phyloP scores from a whole-genome alignment of 2,329 filamentous ascomycete species.

The Penicillium hordei region DNA sequence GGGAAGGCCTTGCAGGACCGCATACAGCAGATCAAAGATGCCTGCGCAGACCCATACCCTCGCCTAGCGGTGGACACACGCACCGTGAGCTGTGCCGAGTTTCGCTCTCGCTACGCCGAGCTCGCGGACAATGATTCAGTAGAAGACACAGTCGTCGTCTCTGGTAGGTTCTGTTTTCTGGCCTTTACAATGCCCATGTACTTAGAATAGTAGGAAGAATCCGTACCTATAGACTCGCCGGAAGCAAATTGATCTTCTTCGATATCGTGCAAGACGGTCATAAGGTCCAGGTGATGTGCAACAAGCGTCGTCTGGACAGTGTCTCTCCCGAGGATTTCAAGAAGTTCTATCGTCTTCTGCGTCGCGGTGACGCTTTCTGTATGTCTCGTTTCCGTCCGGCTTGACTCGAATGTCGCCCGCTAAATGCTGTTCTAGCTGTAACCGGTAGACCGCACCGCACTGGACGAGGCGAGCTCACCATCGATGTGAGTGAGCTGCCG shows the following conservation, averaged over 20 bases:
- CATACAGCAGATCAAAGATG: conserved; percentile 39
- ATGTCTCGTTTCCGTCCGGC: conserved; percentile 49
- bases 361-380: conserved; percentile 83
- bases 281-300: conserved; percentile 74
- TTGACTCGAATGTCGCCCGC: conserved; percentile 10
- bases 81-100: conserved; percentile 38
- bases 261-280: conserved; percentile 73
- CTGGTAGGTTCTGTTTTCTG: conserved; percentile 42
- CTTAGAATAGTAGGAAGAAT: conserved; percentile 67
- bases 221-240: conserved; percentile 66
- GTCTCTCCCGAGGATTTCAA: conserved; percentile 52
- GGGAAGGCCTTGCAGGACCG: conserved; percentile 39
- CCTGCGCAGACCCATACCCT: conserved; percentile 41
- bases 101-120: conserved; percentile 39
- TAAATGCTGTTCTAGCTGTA: conserved; percentile 53
- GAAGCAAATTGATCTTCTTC: conserved; percentile 80
- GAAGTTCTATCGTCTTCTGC: conserved; percentile 63
- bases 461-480: conserved; percentile 70
- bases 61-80: conserved; percentile 33
- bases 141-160: conserved; percentile 42
- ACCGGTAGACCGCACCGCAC: conserved; percentile 70
- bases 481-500: conserved; percentile 68
- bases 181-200: conserved; percentile 26
- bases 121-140: conserved; percentile 42
- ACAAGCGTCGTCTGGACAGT: conserved; percentile 52